Conservation (phyloP, 805 yeast species). For the Candida peoriensis region DNA sequence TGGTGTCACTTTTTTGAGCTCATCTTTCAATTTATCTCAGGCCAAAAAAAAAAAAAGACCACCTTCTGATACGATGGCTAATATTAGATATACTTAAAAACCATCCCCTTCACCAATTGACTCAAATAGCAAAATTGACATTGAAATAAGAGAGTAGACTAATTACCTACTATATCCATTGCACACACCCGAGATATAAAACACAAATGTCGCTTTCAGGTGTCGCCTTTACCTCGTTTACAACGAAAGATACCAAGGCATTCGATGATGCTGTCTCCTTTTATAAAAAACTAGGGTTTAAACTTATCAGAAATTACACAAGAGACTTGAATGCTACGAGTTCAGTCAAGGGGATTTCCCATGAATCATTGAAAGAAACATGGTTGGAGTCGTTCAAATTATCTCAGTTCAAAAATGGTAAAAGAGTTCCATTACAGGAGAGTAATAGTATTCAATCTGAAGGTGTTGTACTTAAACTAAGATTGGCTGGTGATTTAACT, state of each 20-base stretch:
- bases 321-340: conserved; percentile 38
- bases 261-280: conserved; percentile 49
- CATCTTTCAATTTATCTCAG: too few relatives aligned
- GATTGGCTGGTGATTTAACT: conserved; percentile 26
- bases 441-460: conserved; percentile 32
- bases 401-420: conserved; percentile 56
- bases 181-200: neutral
- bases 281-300: conserved; percentile 58
- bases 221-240: conserved; percentile 57
- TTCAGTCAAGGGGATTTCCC: conserved; percentile 50
- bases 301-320: conserved; percentile 52
- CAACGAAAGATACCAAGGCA: conserved; percentile 42
- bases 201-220: conserved; percentile 25
- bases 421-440: conserved; percentile 47
- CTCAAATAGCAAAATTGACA: too few relatives aligned
- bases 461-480: conserved; percentile 44
- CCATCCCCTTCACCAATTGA: too few relatives aligned
- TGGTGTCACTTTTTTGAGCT: too few relatives aligned
- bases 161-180: too few relatives aligned
- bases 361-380: conserved; percentile 60
- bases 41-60: too few relatives aligned
- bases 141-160: too few relatives aligned
- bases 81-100: too few relatives aligned
- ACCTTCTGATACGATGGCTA: too few relatives aligned
- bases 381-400: conserved; percentile 70